phyloP scores from a whole-genome alignment of 345 rosid species.

The Salix caprea region DNA sequence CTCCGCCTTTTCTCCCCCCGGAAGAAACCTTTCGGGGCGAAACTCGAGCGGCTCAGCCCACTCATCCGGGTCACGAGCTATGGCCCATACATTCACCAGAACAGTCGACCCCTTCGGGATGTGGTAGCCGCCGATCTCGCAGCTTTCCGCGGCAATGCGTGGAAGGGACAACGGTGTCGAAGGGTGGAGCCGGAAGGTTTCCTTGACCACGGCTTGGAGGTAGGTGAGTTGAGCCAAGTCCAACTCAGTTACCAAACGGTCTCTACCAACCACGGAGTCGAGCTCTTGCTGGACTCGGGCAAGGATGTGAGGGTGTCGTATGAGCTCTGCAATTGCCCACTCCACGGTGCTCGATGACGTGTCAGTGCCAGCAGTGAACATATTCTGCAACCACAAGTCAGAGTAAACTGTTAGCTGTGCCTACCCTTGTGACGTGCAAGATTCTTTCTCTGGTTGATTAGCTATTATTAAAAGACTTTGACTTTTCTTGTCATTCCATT shows the following conservation, averaged over 20 bases:
- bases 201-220: constrained; percentile 26
- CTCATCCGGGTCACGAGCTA: constrained; percentile 16
- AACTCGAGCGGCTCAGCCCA: constrained; percentile 26
- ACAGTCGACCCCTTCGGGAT: constrained; percentile 24
- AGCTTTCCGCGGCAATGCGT: constrained; percentile 8
- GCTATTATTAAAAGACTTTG: no score
- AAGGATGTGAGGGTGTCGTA: constrained; percentile 62
- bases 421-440: no score
- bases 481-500: no score
- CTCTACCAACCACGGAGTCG: constrained; percentile 27
- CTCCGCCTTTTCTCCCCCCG: constrained; percentile 5
- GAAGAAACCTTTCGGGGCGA: constrained; percentile 20
- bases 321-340: constrained; percentile 85
- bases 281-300: constrained; percentile 48
- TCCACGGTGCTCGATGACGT: constrained; percentile 87
- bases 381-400: constrained; percentile 42
- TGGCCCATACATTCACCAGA: constrained; percentile 27
- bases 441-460: no score
- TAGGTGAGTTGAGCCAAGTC: constrained; percentile 20
- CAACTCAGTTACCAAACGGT: constrained; percentile 11
- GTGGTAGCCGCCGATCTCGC: constrained; percentile 22
- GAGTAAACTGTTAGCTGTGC: no score
- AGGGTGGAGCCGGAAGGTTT: constrained; percentile 29
- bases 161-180: constrained; percentile 25
- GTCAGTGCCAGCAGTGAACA: constrained; percentile 94